Base-by-base conservation (phyloP, 345 rosid genomes). In the Syzygium grande region DNA sequence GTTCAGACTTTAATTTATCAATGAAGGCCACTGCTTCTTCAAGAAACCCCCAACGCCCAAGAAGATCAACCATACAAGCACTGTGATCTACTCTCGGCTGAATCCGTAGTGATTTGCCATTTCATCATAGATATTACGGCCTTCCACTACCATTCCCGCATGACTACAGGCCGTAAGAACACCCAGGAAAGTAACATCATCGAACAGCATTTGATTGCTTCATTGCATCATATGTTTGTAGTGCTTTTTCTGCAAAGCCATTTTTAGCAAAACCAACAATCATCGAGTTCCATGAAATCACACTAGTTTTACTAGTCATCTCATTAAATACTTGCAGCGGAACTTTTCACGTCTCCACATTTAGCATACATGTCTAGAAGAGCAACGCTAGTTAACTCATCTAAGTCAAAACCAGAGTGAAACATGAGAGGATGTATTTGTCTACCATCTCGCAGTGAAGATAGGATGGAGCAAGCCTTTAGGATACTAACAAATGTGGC, bases 321-420 rank as follows among this genome's bases (percentile, higher is more conserved):
- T 96, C 97, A 51, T 89, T 43, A 77, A 96, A 97, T 90, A 93
- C 93, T 88, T 92, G 95, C 51, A 88, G n/a, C 88, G 78, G 98
- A 94, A 88, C 96, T 93, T 89, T 88, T 89, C 88, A 95, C 92
- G 85, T 95, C 97, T 87, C 99, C 99, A 54, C 99, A 97, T 93
- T 97, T 97, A 88, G 99, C 97, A 91, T 97, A 96, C 99, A 97
- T 97, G 93, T 96, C 99, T 73, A 97, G 89, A 77, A 97, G 93
- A 86, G 99, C 91, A 89, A 97, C 93, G 86, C 95, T 86, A 19
- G 95, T 94, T 88, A 94, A 88, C 92, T 97, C 99, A 88, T 97
- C 99, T 55, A 86, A 90, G 87, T 91, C 92, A 91, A 90, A 92
- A 55, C 98, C 98, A 89, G 93, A 91, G 87, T 90, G 98, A 87